Conservation (phyloP, 148 eudicot species). For the Rhododendron simsii region DNA sequence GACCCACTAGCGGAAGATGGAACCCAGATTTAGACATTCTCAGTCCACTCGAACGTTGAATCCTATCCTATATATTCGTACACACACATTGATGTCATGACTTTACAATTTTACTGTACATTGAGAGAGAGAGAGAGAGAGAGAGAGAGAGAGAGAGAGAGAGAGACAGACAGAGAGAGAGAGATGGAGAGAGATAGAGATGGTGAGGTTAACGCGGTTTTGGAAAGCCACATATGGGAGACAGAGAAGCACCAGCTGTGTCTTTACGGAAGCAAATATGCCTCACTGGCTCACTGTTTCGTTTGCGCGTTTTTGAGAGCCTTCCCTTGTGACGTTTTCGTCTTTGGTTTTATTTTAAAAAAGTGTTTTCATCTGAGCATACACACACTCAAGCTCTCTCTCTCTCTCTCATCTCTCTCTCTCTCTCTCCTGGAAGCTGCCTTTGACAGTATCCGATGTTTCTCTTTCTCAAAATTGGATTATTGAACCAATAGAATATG, state of each 20-base stretch:
- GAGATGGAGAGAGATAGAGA: not conserved
- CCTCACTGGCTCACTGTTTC: conserved; percentile 16
- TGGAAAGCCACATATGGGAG: conserved; percentile 5
- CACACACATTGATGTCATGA: not conserved
- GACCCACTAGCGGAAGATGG: not conserved
- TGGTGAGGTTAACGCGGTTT: conserved; percentile 8
- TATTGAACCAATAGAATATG: not conserved
- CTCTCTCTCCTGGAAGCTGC: conserved; percentile 21
- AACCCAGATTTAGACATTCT: not conserved
- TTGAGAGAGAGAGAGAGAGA: not conserved
- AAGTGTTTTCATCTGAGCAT: not conserved
- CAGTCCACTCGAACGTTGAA: not conserved
- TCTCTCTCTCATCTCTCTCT: not conserved
- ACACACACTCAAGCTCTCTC: not conserved
- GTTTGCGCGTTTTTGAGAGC: conserved; percentile 21
- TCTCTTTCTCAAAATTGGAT: conserved; percentile 3
- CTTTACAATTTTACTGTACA: not conserved
- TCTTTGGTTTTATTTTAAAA: not conserved
- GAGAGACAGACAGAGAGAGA: no score
- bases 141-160: no score
- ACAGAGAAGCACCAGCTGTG: conserved; percentile 20
- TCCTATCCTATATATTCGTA: not conserved
- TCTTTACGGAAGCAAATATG: not conserved
- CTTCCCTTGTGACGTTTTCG: not conserved
- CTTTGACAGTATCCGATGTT: conserved; percentile 21